These are phyloP conservation scores for Citrus reticulata DNA, from an alignment of 345 rosid genomes.

Conservation along the genomic window DNA sequence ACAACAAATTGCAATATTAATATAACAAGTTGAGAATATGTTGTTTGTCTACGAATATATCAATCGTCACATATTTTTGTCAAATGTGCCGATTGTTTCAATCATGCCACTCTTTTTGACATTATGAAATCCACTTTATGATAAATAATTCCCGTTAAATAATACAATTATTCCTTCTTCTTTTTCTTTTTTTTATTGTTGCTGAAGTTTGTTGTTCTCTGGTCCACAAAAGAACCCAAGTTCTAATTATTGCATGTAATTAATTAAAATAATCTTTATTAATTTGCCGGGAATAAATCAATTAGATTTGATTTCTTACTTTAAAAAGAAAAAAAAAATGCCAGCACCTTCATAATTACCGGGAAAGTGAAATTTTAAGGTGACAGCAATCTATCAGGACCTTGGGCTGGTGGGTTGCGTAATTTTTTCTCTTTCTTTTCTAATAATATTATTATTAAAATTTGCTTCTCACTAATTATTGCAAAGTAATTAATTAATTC, in stretches of 20 bases:
- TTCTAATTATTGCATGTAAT: too few relatives aligned
- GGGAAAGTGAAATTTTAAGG: too few relatives aligned
- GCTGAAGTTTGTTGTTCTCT: too few relatives aligned
- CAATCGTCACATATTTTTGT: not conserved
- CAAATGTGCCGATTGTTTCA: not conserved
- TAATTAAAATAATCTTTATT: too few relatives aligned
- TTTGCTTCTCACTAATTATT: not conserved
- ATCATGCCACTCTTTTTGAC: conserved; percentile 3
- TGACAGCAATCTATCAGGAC: too few relatives aligned
- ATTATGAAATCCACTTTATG: not conserved
- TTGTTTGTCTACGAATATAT: not conserved
- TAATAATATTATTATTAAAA: too few relatives aligned
- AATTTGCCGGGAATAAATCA: too few relatives aligned
- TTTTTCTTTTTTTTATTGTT: not conserved
- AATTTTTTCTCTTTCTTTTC: too few relatives aligned
- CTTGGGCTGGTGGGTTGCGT: too few relatives aligned
- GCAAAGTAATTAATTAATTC: not conserved
- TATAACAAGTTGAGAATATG: not conserved
- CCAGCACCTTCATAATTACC: too few relatives aligned
- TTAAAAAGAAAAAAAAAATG: too few relatives aligned
- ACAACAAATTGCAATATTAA: not conserved
- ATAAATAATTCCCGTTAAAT: conserved; percentile 7
- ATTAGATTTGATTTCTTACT: too few relatives aligned
- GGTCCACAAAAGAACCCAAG: not conserved
- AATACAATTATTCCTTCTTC: not conserved